Conservation (phyloP, 768 basidiomycete genomes). For the Fistulinella prunicolor region DNA sequence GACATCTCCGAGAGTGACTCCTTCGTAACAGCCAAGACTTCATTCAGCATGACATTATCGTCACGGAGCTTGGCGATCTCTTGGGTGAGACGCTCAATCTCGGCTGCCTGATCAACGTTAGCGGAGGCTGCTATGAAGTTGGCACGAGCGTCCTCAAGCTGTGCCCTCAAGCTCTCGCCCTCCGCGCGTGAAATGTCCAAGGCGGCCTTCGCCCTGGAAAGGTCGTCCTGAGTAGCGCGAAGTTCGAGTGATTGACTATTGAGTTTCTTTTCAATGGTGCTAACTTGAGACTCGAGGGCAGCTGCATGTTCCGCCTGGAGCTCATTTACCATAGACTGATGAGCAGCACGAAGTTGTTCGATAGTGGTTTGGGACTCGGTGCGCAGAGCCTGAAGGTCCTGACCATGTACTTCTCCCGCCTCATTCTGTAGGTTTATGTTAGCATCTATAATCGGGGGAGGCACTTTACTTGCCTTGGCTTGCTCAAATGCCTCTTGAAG, state of each 20-base stretch:
- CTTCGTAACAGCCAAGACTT: conserved; percentile 66
- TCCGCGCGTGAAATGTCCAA: conserved; percentile 53
- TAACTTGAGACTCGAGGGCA: conserved; percentile 54
- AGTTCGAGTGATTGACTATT: conserved; percentile 64
- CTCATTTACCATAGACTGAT: conserved; percentile 56
- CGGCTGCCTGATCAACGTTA: conserved; percentile 49
- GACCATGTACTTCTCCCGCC: conserved; percentile 63
- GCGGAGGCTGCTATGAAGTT: conserved; percentile 40
- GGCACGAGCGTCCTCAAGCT: conserved; percentile 62
- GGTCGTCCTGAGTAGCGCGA: conserved; percentile 82
- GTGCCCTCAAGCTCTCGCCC: conserved; percentile 52
- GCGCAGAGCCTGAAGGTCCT: conserved; percentile 71
- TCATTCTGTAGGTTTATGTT: conserved; percentile 48
- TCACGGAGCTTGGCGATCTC: conserved; percentile 65
- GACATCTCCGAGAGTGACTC: conserved; percentile 69
- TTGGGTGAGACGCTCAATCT: conserved; percentile 52
- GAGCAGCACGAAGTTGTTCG: conserved; percentile 63
- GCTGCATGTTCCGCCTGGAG: conserved; percentile 64
- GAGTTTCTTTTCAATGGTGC: conserved; percentile 60
- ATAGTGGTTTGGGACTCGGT: conserved; percentile 61
- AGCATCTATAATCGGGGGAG: not conserved
- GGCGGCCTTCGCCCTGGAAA: conserved; percentile 67
- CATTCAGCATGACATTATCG: conserved; percentile 62
- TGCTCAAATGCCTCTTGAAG: conserved; percentile 71
- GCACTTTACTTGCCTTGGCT: conserved; percentile 57